Base-by-base conservation (phyloP, 495 filamentous ascomycete species). In the Saxophila tyrrhenica region DNA sequence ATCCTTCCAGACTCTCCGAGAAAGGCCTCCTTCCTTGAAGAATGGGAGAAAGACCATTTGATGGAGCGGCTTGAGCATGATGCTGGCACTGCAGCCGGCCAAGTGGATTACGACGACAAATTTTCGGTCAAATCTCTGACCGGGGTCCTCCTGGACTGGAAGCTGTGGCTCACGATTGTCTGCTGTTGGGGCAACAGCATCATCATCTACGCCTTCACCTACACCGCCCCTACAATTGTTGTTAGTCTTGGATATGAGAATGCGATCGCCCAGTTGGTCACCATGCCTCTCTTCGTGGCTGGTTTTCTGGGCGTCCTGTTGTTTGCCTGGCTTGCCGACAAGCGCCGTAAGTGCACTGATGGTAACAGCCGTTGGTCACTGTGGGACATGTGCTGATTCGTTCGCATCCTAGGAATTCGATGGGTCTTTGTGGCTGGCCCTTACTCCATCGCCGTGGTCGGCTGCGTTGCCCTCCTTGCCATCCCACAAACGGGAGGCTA, bases 121-220 rank as follows among this genome's bases (percentile, higher is more conserved):
- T 48, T 48, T 13, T 25, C 20, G 3, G 3, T 23, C 21, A 25
- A 25, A 15, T 10, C 45, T 63, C 82, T 88, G 2, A 62, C 71
- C 29, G 73, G 73, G 25, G 84, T 82, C 0, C 81, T 87, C 55
- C 68, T 59, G 13, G 86, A 90, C 53, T 87, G 82, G 83, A 82
- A 88, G 58, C 78, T 90, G 47, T 87, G 79, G 68, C 66, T 82
- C 16, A 82, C 78, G 39, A 65, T 86, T 2, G 73, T 85, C 46
- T 73, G 80, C 60, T 81, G 76, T 60, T 78, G 72, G 71, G 79
- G 76, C 1, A 50, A 61, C 57, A 3, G 78, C 87, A 25, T 84
- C 83, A 0, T 70, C 3, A 25, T 87, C 0, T 88, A 87, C 57
- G 82, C 79, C n/a, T 80, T 86, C 65, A 79, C 76, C 1, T 71